A percentile compares a stretch with the other conserved stretches of the same genome.
Conservation (phyloP, 768 basidiomycete species). For the Leccinellum albellum region DNA sequence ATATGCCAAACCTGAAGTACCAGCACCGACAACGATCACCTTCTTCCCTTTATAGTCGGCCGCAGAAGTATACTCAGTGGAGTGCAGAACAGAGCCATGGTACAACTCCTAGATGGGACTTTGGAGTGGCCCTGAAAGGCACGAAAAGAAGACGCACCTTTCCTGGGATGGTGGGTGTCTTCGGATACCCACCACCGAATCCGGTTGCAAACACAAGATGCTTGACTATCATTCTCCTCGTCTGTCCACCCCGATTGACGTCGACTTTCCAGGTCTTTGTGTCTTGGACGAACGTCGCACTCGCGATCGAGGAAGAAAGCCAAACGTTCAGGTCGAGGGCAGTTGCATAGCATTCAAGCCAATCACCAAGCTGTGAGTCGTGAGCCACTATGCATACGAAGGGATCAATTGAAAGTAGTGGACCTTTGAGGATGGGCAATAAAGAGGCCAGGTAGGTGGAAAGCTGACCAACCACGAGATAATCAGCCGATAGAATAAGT, state of each 20-base stretch:
- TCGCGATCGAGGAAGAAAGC: slow-evolving; percentile 43
- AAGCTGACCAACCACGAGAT: slow-evolving; percentile 35
- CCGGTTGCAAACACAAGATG: slow-evolving; percentile 60
- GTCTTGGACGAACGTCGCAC: slow-evolving; percentile 33
- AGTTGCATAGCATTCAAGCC: slow-evolving; percentile 58
- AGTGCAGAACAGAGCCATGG: slow-evolving; percentile 52
- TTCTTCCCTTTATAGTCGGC: slow-evolving; percentile 54
- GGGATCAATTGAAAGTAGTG: too few species aligned
- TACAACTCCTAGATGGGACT: slow-evolving; percentile 38
- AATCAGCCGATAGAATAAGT: not conserved
- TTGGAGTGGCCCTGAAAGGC: not conserved
- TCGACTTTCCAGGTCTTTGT: slow-evolving; percentile 41
- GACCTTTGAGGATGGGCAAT: slow-evolving; percentile 49
- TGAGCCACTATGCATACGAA: not conserved
- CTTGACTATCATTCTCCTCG: slow-evolving; percentile 36
- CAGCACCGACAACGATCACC: slow-evolving; percentile 60
- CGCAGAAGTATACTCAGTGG: slow-evolving; percentile 44
- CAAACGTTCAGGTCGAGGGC: slow-evolving; percentile 62
- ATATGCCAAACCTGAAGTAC: slow-evolving; percentile 46
- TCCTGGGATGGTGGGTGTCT: slow-evolving; percentile 44
- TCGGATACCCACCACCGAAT: slow-evolving; percentile 43
- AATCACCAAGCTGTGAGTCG: slow-evolving; percentile 49
- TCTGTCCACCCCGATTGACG: slow-evolving; percentile 30
- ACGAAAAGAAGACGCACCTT: slow-evolving; percentile 28
- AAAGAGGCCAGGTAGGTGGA: slow-evolving; percentile 50